These are phyloP conservation scores for Dactylellina haptotyla DNA, from an alignment of 2,329 filamentous ascomycete species.

Conservation along the genomic window DNA sequence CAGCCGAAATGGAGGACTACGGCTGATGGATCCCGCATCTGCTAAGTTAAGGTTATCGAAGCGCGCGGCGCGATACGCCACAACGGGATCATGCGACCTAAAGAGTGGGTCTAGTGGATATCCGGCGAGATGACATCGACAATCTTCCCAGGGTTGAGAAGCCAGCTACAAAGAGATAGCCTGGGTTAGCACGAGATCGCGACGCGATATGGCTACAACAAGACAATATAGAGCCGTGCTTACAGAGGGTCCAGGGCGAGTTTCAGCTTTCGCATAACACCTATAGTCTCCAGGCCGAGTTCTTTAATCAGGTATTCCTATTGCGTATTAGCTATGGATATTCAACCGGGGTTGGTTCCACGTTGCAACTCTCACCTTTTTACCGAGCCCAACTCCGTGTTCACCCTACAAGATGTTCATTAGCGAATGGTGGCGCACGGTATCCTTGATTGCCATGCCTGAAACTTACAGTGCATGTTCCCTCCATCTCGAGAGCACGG, in stretches of 20 bases:
- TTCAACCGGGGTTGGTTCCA: not conserved
- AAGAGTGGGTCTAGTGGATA: conserved; percentile 26
- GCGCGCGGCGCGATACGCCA: conserved; percentile 3
- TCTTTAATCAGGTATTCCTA: conserved; percentile 76
- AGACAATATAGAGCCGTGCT: conserved; percentile 30
- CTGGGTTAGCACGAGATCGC: conserved; percentile 19
- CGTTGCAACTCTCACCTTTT: conserved; percentile 67
- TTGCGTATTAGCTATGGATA: not conserved
- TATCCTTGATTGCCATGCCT: conserved; percentile 1
- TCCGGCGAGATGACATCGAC: conserved; percentile 69
- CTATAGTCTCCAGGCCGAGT: conserved; percentile 80
- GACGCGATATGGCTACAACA: not conserved
- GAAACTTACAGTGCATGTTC: conserved; percentile 74
- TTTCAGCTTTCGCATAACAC: conserved; percentile 86
- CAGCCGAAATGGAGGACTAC: too few species aligned
- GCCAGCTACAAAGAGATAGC: conserved; percentile 67
- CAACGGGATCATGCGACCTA: conserved; percentile 28
- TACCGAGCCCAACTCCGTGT: conserved; percentile 85
- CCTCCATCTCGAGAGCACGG: conserved; percentile 91
- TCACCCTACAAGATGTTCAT: conserved; percentile 68
- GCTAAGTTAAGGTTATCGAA: too few species aligned
- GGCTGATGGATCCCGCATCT: too few species aligned
- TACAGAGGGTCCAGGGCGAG: conserved; percentile 76
- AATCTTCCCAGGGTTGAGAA: conserved; percentile 93
- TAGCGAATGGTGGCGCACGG: conserved; percentile 13